Conservation (phyloP, 352 stramenopile genomes). For the Phytophthora sp. region DNA sequence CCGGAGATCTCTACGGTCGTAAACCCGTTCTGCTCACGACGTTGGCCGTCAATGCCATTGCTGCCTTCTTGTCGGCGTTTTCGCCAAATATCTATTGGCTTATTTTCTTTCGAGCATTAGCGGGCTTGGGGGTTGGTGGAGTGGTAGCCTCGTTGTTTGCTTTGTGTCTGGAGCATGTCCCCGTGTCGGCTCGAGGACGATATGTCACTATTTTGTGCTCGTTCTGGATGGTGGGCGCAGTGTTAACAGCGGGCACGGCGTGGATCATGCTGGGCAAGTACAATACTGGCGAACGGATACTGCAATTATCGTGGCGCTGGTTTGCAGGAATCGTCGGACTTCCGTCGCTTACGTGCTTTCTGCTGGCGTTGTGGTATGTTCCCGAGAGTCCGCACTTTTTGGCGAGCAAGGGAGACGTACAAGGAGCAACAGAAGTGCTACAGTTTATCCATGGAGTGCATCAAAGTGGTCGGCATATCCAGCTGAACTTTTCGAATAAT, state of each 20-base stretch:
- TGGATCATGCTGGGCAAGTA: constrained; percentile 89
- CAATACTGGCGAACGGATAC: constrained; percentile 57
- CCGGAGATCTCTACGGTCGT: constrained; percentile 84
- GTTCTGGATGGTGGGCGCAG: constrained; percentile 92
- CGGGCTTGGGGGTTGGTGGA: constrained; percentile 80
- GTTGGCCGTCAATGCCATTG: constrained; percentile 79
- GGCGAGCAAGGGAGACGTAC: constrained; percentile 63
- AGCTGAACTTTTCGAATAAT: constrained; percentile 73
- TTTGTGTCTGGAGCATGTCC: constrained; percentile 87
- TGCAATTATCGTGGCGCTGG: constrained; percentile 82
- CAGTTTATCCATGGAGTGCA: constrained; percentile 70
- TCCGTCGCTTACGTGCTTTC: constrained; percentile 72
- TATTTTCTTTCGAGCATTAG: constrained; percentile 76
- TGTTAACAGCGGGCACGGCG: constrained; percentile 78
- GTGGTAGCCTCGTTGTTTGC: constrained; percentile 88
- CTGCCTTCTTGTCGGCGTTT: constrained; percentile 79
- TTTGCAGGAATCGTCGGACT: constrained; percentile 81
- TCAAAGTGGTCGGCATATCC: constrained; percentile 49
- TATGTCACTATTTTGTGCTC: constrained; percentile 90
- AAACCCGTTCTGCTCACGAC: constrained; percentile 79
- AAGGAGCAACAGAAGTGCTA: constrained; percentile 59
- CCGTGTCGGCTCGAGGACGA: constrained; percentile 63
- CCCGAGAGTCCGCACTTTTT: constrained; percentile 87
- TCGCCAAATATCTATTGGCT: constrained; percentile 75
- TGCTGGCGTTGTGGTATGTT: constrained; percentile 70